Evolutionary conservation across 192 early-diverging fungal species (phyloP).

Genomic region (Podila verticillata): DNA sequence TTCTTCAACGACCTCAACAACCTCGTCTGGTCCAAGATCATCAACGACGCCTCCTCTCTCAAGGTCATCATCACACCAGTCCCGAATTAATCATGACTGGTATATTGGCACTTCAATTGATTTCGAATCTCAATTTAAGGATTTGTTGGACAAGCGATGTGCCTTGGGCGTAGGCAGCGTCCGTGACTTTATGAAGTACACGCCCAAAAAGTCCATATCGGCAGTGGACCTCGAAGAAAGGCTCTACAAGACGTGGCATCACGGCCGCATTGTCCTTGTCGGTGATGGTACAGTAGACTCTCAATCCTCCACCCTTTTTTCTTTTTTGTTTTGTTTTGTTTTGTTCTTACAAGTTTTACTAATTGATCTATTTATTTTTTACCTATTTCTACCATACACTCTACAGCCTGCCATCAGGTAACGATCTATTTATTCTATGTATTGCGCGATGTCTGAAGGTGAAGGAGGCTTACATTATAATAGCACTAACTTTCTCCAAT

Average conservation of each 20-base stretch:
- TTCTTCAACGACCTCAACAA: neutral
- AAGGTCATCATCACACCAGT: constrained; percentile 1
- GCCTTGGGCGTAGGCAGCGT: constrained; percentile 15
- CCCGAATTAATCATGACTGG: constrained; percentile 24
- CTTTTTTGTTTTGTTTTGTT: neutral
- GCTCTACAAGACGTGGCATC: constrained; percentile 33
- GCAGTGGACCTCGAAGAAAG: constrained; percentile 17
- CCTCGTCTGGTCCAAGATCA: too few relatives aligned
- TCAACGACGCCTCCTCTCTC: neutral
- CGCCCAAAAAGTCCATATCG: constrained; percentile 7
- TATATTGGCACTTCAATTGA: neutral
- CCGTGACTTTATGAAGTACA: constrained; percentile 18
- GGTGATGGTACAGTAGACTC: constrained; percentile 18
- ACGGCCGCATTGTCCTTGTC: constrained; percentile 23
- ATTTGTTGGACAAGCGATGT: constrained; percentile 11
- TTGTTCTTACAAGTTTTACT: neutral
- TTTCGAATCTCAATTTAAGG: constrained; percentile 5
- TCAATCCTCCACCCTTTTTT: too few relatives aligned
- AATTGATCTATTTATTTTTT: too few relatives aligned
- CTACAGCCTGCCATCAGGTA: too few relatives aligned
- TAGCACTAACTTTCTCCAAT: too few relatives aligned
- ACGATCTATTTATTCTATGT: too few relatives aligned
- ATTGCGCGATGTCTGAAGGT: too few relatives aligned
- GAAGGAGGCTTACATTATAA: too few relatives aligned
- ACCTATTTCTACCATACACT: too few relatives aligned